phyloP scores from a whole-genome alignment of 2,329 filamentous ascomycete species.

The Botrytis paeoniae region DNA sequence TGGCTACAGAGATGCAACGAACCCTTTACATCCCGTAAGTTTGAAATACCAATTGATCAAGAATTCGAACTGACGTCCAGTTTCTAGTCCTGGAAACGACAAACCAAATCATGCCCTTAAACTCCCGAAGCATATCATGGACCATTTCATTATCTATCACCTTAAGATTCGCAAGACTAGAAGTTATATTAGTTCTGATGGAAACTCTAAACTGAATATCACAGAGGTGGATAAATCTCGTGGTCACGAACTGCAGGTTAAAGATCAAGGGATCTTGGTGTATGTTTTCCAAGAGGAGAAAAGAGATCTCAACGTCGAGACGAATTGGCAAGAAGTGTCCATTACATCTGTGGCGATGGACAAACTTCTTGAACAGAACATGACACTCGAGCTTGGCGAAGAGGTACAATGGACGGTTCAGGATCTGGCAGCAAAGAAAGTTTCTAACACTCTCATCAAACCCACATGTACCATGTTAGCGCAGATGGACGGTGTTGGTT shows the following conservation, averaged over 20 bases:
- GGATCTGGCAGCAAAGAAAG: conserved; percentile 8
- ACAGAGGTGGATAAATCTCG: conserved; percentile 21
- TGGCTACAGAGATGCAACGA: conserved; percentile 25
- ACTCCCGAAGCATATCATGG: conserved; percentile 9
- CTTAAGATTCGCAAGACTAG: conserved; percentile 20
- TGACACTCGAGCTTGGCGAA: conserved; percentile 28
- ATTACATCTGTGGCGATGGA: conserved; percentile 24
- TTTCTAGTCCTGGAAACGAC: conserved; percentile 8
- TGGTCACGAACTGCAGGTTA: conserved; percentile 6
- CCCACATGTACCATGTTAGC: conserved; percentile 28
- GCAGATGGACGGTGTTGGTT: conserved; percentile 32
- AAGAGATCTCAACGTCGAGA: neutral
- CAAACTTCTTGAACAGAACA: conserved; percentile 24
- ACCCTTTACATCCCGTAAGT: conserved; percentile 35
- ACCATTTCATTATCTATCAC: neutral
- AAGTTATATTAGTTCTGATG: conserved; percentile 18
- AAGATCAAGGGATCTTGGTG: conserved; percentile 9
- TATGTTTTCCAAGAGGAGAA: conserved; percentile 16
- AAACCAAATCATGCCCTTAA: conserved; percentile 20
- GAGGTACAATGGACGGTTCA: conserved; percentile 24
- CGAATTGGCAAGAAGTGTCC: conserved; percentile 29
- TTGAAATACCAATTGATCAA: neutral
- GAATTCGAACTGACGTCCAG: neutral
- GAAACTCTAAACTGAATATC: conserved; percentile 22
- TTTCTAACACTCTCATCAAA: conserved; percentile 20